phyloP scores from a whole-genome alignment of 352 stramenopile genomes.

The Pythium brachiatum region DNA sequence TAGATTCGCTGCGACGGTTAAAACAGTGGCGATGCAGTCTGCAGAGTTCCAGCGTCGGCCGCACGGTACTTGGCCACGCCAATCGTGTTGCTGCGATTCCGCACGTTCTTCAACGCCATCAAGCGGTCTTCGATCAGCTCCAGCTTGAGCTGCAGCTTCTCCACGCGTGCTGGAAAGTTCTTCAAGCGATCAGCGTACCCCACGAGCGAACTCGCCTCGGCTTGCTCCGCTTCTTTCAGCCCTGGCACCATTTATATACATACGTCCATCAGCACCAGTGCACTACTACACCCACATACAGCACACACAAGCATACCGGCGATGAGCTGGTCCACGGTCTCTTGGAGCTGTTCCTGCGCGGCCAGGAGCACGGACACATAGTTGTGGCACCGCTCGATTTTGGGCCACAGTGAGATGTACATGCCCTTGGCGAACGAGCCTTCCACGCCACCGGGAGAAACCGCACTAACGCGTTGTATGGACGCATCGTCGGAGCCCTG shows the following conservation, averaged over 20 bases:
- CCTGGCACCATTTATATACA: constrained; percentile 24
- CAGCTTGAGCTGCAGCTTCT: constrained; percentile 67
- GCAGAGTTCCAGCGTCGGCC: constrained; percentile 4
- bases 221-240: constrained; percentile 61
- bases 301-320: constrained; percentile 31
- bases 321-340: constrained; percentile 61
- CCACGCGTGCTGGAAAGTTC: constrained; percentile 61
- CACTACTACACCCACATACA: neutral
- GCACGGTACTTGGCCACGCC: constrained; percentile 30
- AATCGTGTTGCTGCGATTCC: constrained; percentile 28
- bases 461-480: neutral
- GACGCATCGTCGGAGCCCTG: neutral
- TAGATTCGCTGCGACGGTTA: constrained; percentile 11
- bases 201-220: constrained; percentile 52
- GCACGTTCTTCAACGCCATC: constrained; percentile 55
- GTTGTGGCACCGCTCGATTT: constrained; percentile 76
- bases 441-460: neutral
- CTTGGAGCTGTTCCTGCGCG: constrained; percentile 69
- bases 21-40: constrained; percentile 46
- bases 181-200: constrained; percentile 71
- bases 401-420: constrained; percentile 81
- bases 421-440: constrained; percentile 65
- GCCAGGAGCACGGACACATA: constrained; percentile 70
- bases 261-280: neutral
- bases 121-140: constrained; percentile 64